Conservation (phyloP, 257 asterid genomes). For the Striga asiatica region DNA sequence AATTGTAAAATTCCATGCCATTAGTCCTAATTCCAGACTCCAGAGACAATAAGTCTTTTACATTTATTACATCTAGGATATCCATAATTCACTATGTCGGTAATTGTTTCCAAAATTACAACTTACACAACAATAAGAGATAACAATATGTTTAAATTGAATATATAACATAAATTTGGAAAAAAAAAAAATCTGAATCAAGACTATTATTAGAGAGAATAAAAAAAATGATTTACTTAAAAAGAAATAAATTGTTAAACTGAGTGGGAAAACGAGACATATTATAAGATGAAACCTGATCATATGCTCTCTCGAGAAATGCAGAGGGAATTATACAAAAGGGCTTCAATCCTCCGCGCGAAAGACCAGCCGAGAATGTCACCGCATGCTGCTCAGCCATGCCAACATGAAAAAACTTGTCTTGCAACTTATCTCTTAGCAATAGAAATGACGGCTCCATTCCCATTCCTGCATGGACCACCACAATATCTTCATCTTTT, state of each 20-base stretch:
- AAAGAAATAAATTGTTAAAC: too few species aligned
- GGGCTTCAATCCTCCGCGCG: slow-evolving; percentile 82
- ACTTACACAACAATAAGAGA: too few species aligned
- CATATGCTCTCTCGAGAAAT: slow-evolving; percentile 83
- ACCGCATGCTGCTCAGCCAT: slow-evolving; percentile 99
- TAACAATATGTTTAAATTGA: too few species aligned
- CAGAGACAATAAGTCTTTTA: too few species aligned
- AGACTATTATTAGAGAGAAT: too few species aligned
- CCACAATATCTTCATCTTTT: slow-evolving; percentile 63
- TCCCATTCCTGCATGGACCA: slow-evolving; percentile 85
- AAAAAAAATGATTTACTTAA: too few species aligned
- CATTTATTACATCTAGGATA: neutral
- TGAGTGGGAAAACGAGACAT: too few species aligned
- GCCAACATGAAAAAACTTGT: slow-evolving; percentile 68
- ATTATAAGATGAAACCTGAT: slow-evolving; percentile 52
- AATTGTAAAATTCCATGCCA: neutral
- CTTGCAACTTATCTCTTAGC: slow-evolving; percentile 40
- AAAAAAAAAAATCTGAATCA: too few species aligned
- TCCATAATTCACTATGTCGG: too few species aligned
- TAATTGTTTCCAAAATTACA: too few species aligned
- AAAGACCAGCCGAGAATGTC: slow-evolving; percentile 77
- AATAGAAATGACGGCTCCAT: slow-evolving; percentile 61
- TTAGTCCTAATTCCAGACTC: neutral
- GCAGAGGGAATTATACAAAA: slow-evolving; percentile 82
- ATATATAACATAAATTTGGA: neutral